Evolutionary conservation across 2,329 filamentous ascomycete genomes (phyloP).

Genomic region (Colletotrichum tabaci): DNA sequence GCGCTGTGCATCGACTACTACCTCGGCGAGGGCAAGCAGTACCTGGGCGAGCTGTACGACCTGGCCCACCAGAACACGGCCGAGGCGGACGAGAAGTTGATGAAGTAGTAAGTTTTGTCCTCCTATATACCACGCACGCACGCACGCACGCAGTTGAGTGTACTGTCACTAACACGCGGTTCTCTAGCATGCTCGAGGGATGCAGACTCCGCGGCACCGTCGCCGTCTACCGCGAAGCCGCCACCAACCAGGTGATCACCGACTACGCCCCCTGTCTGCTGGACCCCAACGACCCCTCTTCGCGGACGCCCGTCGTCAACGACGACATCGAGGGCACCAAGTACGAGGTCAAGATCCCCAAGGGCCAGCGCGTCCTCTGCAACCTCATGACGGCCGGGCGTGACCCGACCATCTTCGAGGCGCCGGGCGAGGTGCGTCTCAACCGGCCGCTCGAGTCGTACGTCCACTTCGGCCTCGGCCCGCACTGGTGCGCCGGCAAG

Average conservation of each 20-base stretch:
- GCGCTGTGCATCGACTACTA: slow-evolving; percentile 74
- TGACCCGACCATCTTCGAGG: slow-evolving; percentile 64
- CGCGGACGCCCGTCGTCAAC: slow-evolving; percentile 41
- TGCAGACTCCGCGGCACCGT: slow-evolving; percentile 68
- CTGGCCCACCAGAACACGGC: slow-evolving; percentile 64
- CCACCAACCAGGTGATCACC: slow-evolving; percentile 48
- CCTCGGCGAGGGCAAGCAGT: slow-evolving; percentile 63
- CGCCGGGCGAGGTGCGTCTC: slow-evolving; percentile 64
- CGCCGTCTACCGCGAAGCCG: slow-evolving; percentile 63
- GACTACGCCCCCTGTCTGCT: slow-evolving; percentile 46
- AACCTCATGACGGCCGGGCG: slow-evolving; percentile 65
- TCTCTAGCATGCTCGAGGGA: slow-evolving; percentile 66
- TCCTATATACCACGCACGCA: neutral
- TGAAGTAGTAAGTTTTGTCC: slow-evolving; percentile 51
- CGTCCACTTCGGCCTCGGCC: slow-evolving; percentile 66
- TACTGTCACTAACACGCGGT: slow-evolving; percentile 4
- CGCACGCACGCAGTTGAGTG: neutral
- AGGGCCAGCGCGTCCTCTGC: slow-evolving; percentile 65
- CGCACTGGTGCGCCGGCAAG: slow-evolving; percentile 56
- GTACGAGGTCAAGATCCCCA: slow-evolving; percentile 41
- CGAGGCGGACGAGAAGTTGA: slow-evolving; percentile 64
- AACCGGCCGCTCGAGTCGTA: slow-evolving; percentile 66
- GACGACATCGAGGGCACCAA: slow-evolving; percentile 38
- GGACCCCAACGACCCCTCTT: slow-evolving; percentile 42
- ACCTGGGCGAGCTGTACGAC: slow-evolving; percentile 67